Base-by-base conservation (phyloP, 2,329 filamentous ascomycete species). In the Aspergillus nomiae region DNA sequence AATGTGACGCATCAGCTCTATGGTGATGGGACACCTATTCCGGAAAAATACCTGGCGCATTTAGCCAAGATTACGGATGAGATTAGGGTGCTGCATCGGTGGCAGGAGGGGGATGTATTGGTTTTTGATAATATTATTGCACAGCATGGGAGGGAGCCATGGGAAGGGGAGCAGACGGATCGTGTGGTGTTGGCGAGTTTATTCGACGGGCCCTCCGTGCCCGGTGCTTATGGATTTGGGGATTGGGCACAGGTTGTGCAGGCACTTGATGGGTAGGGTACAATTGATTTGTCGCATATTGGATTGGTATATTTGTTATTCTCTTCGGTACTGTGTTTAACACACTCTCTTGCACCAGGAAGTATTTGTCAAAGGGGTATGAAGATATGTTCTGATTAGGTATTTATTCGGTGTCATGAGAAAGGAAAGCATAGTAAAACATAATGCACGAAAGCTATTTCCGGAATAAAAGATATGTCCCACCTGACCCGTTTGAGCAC, bases 101-200 rank as follows among this genome's bases (percentile, higher is more conserved):
- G 82, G 82, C 70, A 83, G 68, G 70, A 71, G 14, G 81, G 81
- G 0, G 82, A 84, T 71, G 80, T 84, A 4, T 70, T 84, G 12
- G 80, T 84, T 0, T 84, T 77, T 69, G 81, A 84, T 66, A 84
- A 84, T 67, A 69, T 81, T 19, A 78, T 84, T 69, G 77, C 81
- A 1, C 82, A 84, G 71, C 82, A 84, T 73, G 82, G 81, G 3
- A 73, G 82, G 58, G 73, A 84, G 69, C 81, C 82, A 0, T 84
- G 82, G 82, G 70, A 78, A 59, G 81, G 81, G 6, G 76, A 81
- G 59, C 82, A 84, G 67, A 66, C 68, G 1, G 81, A 84, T 70
- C 76, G 81, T 0, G 76, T 84, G 1, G 74, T 84, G 2, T 63
- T 83, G 68, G 82, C 82, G 9, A 84, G 81, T 68, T 65, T 84